Conservation (phyloP, 2,329 filamentous ascomycete genomes). For the Sclerotiophoma versabilis region DNA sequence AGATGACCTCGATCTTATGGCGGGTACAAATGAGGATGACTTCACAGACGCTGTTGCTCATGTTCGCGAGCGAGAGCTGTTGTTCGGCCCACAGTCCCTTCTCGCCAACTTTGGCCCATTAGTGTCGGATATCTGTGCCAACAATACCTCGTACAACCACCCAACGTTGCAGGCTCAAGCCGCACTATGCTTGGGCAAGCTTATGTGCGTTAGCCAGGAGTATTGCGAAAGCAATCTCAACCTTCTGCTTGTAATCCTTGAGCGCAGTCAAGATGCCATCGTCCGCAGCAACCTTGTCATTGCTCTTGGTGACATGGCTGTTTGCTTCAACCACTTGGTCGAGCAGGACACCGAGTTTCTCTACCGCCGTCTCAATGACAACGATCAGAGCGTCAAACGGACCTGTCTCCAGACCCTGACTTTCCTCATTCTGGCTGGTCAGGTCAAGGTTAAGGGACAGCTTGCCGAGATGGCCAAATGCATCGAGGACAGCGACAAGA, state of each 20-base stretch:
- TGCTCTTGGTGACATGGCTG: constrained; percentile 96
- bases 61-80: constrained; percentile 82
- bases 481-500: constrained; percentile 92
- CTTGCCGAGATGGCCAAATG: constrained; percentile 99
- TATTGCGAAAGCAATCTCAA: constrained; percentile 95
- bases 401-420: constrained; percentile 99
- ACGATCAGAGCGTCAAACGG: constrained; percentile 88
- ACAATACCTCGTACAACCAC: constrained; percentile 91
- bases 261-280: constrained; percentile 88
- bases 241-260: constrained; percentile 96
- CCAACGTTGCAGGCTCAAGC: constrained; percentile 90
- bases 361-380: constrained; percentile 89
- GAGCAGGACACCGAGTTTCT: constrained; percentile 99
- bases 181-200: constrained; percentile 92
- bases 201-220: constrained; percentile 97
- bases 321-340: constrained; percentile 98
- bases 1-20: constrained; percentile 94
- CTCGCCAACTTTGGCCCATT: constrained; percentile 90
- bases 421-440: constrained; percentile 93
- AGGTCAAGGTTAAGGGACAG: constrained; percentile 99
- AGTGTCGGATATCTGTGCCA: constrained; percentile 87
- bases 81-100: constrained; percentile 83
- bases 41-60: constrained; percentile 87
- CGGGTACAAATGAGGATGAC: constrained; percentile 93
- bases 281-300: constrained; percentile 97